Evolutionary conservation across 1,139 yeast genomes (phyloP), one percentile per base, ranked within the genome.

Genomic region (Candida neerlandica): DNA sequence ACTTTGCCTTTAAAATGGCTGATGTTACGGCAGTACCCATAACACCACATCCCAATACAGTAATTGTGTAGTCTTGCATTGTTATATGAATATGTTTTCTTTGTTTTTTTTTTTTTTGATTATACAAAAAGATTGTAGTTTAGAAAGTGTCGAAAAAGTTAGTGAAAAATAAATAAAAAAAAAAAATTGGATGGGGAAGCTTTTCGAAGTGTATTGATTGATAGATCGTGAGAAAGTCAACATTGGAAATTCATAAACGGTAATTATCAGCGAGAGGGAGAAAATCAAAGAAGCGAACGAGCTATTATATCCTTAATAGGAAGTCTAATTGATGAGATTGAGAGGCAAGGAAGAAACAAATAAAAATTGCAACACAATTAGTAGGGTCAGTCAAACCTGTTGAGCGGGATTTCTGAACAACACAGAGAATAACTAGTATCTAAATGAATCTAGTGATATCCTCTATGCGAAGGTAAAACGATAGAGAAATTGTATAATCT

Each of bases 11-110:
- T 60, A 70, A 77, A 47, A 92, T 86, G 18, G 98, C 96, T 14
- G 90, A 79, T 38, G 89, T 80, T 43, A 94, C 90, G n/a, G 99
- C 97, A 30, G 95, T 87, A 51, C 99, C 98, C 94, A 94, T 89
- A 50, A 89, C 92, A 51, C 99, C 99, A 60, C 96, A 84, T 41
- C 97, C 99, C 51, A 94, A 77, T 26, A 94, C 85, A 15, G 95
- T 80, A 49, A 94, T 73, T 3, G 94, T 87, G 66, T 81, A 84
- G 51, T 78, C 77, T 52, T 71, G 60, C 77, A 70, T 69, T 35
- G 9, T 35, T 4, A 14, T 35, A 35, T 16, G 38, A 34, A 16
- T 16, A 34, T 7, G 12, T 35, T 16, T 10, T 10, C 12, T 11
- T 11, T 7, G 15, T 9, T n/a, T n/a, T n/a, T n/a, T n/a, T n/a